Base-by-base conservation (phyloP, 169 alveolate species). In the Eimeria praecox region DNA sequence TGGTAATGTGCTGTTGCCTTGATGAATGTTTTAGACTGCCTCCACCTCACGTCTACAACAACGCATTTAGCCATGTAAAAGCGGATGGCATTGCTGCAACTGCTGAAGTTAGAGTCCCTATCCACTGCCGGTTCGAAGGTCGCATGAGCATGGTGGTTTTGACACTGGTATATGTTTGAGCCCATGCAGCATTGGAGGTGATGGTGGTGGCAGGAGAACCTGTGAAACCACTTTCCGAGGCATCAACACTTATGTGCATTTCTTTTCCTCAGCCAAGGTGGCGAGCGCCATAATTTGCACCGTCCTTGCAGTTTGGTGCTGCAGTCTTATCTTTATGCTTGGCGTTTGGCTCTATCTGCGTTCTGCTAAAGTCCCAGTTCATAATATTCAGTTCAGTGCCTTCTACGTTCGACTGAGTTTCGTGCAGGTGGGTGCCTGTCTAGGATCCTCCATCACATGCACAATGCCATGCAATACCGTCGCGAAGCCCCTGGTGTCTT, bases 301-400 rank as follows among this genome's bases (percentile, higher is more conserved):
- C n/a, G 64, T 62, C 64, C 93, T 87, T 35, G 93, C 93, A 56
- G 40, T 87, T 20, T 87, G 93, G 93, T 87, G 93, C 33, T 87
- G 93, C 64, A 87, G 82, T 30, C 82, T 62, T 71, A 35, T 62
- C 42, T 87, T 87, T 40, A 35, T 42, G 49, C 71, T 62, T 35
- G 93, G 93, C 3, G 82, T 62, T 27, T 87, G 93, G 93, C 52
- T 87, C 38, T 87, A 38, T 20, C 82, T 87, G 35, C 93, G 93
- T 30, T 24, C 59, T 16, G 82, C 82, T 30, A 56, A 87, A 62
- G 93, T 87, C 38, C 82, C 93, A 24, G 64, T 87, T 14, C 59
- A 87, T 71, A 62, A 56, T 27, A n/a, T 87, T 52, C 69, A 87
- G 82, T 64, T 87, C 30, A 62, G 59, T 2, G 93, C 93, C 66